phyloP scores from a whole-genome alignment of 805 yeast species.

The Komagataella pseudopastoris region DNA sequence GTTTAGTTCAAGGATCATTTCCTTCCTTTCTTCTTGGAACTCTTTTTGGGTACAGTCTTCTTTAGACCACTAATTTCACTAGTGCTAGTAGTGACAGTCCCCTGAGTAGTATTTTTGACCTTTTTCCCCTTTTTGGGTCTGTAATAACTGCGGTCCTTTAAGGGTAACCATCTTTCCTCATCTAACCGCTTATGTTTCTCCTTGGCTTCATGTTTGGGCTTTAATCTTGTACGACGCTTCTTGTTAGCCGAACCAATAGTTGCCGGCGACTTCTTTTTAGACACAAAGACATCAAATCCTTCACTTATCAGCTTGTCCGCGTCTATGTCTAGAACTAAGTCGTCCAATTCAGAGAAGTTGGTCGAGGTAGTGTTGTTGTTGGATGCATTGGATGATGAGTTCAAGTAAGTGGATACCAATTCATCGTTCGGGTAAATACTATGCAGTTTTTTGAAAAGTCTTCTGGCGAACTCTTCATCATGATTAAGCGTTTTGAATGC shows the following conservation, averaged over 20 bases:
- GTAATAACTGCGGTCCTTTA: constrained; percentile 74
- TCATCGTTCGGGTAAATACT: constrained; percentile 7
- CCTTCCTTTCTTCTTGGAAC: constrained; percentile 16
- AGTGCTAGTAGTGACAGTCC: constrained; percentile 37
- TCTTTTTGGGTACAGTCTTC: constrained; percentile 9
- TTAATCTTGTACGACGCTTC: constrained; percentile 14
- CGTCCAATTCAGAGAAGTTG: constrained; percentile 11
- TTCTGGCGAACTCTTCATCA: constrained; percentile 16
- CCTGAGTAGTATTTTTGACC: constrained; percentile 43
- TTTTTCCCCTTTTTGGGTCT: constrained; percentile 64
- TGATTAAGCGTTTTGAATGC: constrained; percentile 24
- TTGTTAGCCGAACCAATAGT: constrained; percentile 3
- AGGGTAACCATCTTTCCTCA: constrained; percentile 84
- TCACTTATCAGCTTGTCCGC: constrained; percentile 14
- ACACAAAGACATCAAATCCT: constrained; percentile 14
- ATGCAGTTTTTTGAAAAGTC: constrained; percentile 13
- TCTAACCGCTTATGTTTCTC: constrained; percentile 23
- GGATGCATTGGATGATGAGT: background rate
- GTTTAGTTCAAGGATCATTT: background rate
- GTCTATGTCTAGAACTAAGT: constrained; percentile 12
- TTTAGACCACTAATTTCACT: constrained; percentile 23
- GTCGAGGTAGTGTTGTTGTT: background rate
- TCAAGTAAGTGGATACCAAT: constrained; percentile 11
- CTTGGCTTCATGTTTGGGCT: constrained; percentile 15
- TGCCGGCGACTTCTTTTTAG: constrained; percentile 3